These are phyloP conservation scores for Phyllostachys edulis DNA, from an alignment of 176 grass and related monocot genomes.

Conservation along the genomic window DNA sequence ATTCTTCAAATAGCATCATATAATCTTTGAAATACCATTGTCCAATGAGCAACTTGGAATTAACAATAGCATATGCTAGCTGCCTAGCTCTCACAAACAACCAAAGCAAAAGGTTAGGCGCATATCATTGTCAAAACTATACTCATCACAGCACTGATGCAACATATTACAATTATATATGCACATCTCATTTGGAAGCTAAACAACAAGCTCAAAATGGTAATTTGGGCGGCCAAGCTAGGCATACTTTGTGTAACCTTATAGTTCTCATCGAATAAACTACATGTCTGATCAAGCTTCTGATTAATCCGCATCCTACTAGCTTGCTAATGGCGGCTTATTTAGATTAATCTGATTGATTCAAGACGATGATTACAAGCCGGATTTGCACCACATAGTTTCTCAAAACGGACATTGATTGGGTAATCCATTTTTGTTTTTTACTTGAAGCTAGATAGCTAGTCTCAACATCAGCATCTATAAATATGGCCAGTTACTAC, in stretches of 20 bases:
- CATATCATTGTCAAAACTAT: not conserved
- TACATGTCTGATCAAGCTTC: not conserved
- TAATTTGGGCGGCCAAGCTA: not conserved
- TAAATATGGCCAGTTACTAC: constrained; percentile 11
- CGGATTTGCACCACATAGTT: not conserved
- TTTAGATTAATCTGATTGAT: not conserved
- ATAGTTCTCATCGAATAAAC: not conserved
- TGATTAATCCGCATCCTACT: not conserved
- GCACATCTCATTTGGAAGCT: not conserved
- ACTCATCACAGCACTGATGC: not conserved
- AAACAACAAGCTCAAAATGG: not conserved
- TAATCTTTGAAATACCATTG: not conserved
- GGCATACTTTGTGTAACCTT: constrained; percentile 22
- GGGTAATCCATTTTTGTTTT: too few relatives aligned
- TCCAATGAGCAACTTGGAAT: not conserved
- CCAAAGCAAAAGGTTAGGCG: not conserved
- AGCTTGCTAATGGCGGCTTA: not conserved
- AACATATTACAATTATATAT: not conserved
- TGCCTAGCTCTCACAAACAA: too few relatives aligned
- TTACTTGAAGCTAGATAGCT: not conserved
- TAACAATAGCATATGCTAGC: not conserved
- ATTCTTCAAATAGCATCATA: not conserved
- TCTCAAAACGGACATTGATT: too few relatives aligned
- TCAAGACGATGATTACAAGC: constrained; percentile 15
- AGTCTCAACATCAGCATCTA: not conserved